phyloP scores from a whole-genome alignment of 345 rosid genomes.

The Acer yangbiense region DNA sequence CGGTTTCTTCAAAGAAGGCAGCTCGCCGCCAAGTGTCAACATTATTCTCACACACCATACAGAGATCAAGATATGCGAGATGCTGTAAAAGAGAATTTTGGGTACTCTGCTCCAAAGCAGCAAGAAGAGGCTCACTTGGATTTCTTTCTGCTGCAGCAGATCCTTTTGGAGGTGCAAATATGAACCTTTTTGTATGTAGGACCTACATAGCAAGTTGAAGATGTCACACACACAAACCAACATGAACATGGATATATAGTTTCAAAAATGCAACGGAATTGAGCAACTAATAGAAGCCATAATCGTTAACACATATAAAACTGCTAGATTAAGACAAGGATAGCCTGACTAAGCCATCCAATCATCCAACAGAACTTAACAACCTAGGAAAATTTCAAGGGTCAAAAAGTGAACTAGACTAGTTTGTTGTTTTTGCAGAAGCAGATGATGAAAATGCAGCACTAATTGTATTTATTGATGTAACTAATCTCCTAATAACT shows the following conservation, averaged over 20 bases:
- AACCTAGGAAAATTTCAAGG: background rate
- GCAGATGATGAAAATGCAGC: too few relatives aligned
- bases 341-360: background rate
- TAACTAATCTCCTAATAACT: too few relatives aligned
- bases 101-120: conserved; percentile 72
- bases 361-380: background rate
- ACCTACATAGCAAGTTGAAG: conserved; percentile 46
- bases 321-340: background rate
- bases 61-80: conserved; percentile 95
- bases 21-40: conserved; percentile 95
- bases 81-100: conserved; percentile 72
- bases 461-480: too few relatives aligned
- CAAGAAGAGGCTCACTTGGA: conserved; percentile 92
- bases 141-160: conserved; percentile 98
- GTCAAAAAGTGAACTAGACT: background rate
- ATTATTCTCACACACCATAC: conserved; percentile 88
- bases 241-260: background rate
- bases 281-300: background rate
- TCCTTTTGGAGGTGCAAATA: conserved; percentile 91
- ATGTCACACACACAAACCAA: background rate
- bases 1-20: conserved; percentile 93
- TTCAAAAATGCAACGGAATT: background rate
- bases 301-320: background rate
- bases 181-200: conserved; percentile 70
- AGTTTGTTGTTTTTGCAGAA: too few relatives aligned